Percentiles rank a stretch among this genome's conserved stretches.
These are phyloP conservation scores for Cryptosporidium sp. DNA, from an alignment of 169 alveolate species.

Conservation along the genomic window DNA sequence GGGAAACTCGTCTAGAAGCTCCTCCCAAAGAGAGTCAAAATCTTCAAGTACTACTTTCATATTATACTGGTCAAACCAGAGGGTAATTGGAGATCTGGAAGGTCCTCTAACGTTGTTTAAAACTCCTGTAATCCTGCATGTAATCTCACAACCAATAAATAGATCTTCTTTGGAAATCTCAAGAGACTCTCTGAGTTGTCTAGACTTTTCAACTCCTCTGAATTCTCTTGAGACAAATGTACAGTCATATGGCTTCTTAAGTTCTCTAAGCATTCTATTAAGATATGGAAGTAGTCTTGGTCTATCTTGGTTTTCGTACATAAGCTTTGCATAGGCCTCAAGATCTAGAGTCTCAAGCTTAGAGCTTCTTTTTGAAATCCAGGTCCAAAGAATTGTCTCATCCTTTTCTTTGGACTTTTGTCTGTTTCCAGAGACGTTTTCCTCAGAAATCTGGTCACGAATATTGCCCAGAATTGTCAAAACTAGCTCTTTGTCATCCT, in stretches of 20 bases:
- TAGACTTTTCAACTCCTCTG: conserved; percentile 57
- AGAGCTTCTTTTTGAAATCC: conserved; percentile 76
- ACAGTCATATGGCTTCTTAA: conserved; percentile 57
- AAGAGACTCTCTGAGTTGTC: conserved; percentile 47
- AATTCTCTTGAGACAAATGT: conserved; percentile 22
- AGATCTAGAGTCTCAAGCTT: conserved; percentile 78
- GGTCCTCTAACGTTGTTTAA: conserved; percentile 16
- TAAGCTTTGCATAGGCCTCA: conserved; percentile 77
- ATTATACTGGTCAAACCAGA: conserved; percentile 66
- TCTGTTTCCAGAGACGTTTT: conserved; percentile 33
- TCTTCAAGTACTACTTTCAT: conserved; percentile 64
- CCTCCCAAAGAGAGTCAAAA: conserved; percentile 62
- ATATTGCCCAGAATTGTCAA: conserved; percentile 61
- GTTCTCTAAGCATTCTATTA: conserved; percentile 56
- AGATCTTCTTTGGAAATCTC: conserved; percentile 51
- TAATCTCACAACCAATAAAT: conserved; percentile 67
- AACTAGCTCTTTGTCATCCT: conserved; percentile 40
- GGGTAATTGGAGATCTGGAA: conserved; percentile 32
- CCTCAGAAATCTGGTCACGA: conserved; percentile 65
- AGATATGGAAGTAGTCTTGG: conserved; percentile 65
- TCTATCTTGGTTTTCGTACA: conserved; percentile 65
- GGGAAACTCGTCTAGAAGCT: conserved; percentile 60
- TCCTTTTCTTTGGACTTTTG: conserved; percentile 44
- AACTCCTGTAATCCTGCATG: conserved; percentile 49
- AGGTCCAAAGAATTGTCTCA: conserved; percentile 60